Conservation (phyloP, 176 grass and related monocot species). For the Carex pumila region DNA sequence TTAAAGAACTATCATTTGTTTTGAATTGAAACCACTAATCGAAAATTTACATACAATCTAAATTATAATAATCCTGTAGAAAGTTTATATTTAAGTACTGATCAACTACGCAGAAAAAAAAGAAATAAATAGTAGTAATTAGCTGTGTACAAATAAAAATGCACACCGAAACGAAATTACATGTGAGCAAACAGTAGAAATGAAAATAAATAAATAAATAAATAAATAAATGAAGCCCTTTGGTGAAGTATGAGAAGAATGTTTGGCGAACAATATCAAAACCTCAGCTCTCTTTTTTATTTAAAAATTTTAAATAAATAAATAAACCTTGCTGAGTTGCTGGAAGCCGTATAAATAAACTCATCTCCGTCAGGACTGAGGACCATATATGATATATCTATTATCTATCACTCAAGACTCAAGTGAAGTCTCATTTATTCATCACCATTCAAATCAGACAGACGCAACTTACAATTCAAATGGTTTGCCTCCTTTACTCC, state of each 20-base stretch:
- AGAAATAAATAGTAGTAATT: background rate
- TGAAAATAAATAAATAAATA: background rate
- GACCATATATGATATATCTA: background rate
- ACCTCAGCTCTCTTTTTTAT: too few species aligned
- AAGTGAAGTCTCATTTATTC: background rate
- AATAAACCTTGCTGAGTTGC: background rate
- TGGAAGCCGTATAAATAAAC: slow-evolving; percentile 16
- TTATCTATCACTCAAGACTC: background rate
- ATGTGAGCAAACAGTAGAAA: background rate
- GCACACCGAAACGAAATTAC: background rate
- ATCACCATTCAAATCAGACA: slow-evolving; percentile 15
- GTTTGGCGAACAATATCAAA: background rate
- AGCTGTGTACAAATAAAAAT: background rate
- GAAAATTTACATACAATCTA: too few species aligned
- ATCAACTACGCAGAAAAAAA: background rate
- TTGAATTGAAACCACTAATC: background rate
- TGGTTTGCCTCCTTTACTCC: slow-evolving; percentile 10
- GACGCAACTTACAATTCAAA: background rate
- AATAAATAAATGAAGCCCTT: background rate
- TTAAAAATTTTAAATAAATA: too few species aligned
- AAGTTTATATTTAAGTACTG: background rate
- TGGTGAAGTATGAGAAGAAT: background rate
- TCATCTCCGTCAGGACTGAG: background rate
- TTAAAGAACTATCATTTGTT: background rate
- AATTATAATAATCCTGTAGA: background rate